phyloP scores from a whole-genome alignment of 106 monocot genomes.

The Apostasia ramifera region DNA sequence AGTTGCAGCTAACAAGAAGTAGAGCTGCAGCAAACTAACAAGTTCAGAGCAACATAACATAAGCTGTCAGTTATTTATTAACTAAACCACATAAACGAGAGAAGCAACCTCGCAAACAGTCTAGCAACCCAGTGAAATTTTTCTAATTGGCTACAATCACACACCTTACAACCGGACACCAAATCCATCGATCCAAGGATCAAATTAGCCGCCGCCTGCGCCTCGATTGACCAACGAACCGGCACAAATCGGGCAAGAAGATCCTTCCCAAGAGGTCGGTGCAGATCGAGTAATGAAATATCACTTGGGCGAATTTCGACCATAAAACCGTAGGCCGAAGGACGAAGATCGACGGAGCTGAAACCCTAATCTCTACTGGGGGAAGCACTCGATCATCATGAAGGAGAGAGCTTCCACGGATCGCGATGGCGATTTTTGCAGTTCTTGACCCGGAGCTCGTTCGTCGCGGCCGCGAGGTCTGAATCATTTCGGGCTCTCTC shows the following conservation, averaged over 20 bases:
- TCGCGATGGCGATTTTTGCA: not conserved
- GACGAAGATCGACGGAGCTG: not conserved
- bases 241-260: not conserved
- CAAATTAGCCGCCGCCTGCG: conserved; percentile 5
- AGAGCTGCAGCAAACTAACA: too few relatives aligned
- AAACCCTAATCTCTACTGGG: not conserved
- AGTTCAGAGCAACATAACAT: too few relatives aligned
- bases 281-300: not conserved
- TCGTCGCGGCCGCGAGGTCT: conserved; percentile 5
- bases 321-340: not conserved
- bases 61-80: too few relatives aligned
- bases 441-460: conserved; percentile 2
- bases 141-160: not conserved
- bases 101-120: not conserved
- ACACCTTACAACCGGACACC: conserved; percentile 29
- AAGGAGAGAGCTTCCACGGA: not conserved
- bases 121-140: not conserved
- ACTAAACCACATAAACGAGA: too few relatives aligned
- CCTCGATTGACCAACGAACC: not conserved
- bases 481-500: conserved; percentile 4
- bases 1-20: too few relatives aligned
- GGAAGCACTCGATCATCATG: not conserved
- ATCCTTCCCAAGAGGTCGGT: not conserved
- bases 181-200: conserved; percentile 30
- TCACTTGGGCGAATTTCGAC: not conserved